Conservation (phyloP, 768 basidiomycete species). For the Boletellus sp. region DNA sequence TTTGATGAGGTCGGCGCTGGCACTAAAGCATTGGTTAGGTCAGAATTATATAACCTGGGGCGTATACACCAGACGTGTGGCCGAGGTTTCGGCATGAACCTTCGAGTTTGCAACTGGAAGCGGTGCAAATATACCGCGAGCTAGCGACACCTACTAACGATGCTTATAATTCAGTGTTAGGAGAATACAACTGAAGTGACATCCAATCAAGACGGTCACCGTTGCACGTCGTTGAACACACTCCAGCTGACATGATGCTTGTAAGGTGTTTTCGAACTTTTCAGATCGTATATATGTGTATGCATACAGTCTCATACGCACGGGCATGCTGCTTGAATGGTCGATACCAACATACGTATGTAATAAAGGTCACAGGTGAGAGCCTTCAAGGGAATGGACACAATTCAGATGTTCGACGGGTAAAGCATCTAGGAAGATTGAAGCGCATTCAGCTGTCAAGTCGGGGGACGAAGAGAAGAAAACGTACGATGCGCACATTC, state of each 20-base stretch:
- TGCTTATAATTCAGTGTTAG: no score
- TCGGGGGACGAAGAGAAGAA: background rate
- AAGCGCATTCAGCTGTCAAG: background rate
- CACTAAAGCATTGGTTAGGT: no score
- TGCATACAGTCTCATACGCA: constrained; percentile 24
- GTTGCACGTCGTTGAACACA: no score
- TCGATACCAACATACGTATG: constrained; percentile 20
- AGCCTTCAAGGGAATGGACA: constrained; percentile 12
- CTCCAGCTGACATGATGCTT: no score
- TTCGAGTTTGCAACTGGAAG: no score
- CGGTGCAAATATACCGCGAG: no score
- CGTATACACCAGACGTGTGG: no score
- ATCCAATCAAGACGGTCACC: background rate
- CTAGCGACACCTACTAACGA: no score
- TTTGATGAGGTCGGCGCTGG: no score
- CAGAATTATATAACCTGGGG: no score
- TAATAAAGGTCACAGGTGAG: constrained; percentile 18
- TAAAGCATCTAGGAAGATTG: constrained; percentile 71
- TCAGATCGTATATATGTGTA: constrained; percentile 8
- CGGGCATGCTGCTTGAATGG: constrained; percentile 1
- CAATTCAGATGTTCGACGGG: constrained; percentile 69
- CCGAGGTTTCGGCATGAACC: no score
- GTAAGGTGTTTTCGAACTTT: constrained; percentile 10
- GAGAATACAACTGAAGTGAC: no score
- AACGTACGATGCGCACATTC: constrained; percentile 78